Conservation (phyloP, 164 flowering plant species). For the Aristolochia contorta region DNA sequence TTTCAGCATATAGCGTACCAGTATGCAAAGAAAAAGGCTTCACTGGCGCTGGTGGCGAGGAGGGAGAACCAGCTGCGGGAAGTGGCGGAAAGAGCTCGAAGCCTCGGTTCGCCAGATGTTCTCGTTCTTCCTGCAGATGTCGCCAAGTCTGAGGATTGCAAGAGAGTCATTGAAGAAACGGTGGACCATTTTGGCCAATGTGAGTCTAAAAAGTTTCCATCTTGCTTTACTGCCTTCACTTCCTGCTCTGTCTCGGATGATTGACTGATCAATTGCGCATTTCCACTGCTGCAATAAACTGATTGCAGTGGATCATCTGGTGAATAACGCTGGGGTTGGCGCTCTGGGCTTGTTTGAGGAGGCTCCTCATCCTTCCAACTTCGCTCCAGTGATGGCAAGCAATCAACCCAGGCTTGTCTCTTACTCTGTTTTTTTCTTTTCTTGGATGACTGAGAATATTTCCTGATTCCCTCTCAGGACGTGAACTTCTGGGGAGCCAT, state of each 20-base stretch:
- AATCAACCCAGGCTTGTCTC: background rate
- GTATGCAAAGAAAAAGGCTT: constrained; percentile 51
- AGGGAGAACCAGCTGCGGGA: constrained; percentile 36
- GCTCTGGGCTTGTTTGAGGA: constrained; percentile 36
- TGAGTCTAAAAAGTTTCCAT: constrained; percentile 13
- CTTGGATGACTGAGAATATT: too few relatives aligned
- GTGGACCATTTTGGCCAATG: constrained; percentile 40
- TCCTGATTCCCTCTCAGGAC: constrained; percentile 20
- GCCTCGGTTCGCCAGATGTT: constrained; percentile 47
- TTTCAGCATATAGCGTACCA: constrained; percentile 49
- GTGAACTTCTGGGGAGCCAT: constrained; percentile 58
- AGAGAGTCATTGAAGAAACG: constrained; percentile 28
- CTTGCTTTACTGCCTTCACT: background rate
- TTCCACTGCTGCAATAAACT: background rate
- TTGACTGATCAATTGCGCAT: too few relatives aligned
- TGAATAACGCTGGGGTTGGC: constrained; percentile 50
- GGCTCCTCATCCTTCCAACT: constrained; percentile 9
- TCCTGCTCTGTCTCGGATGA: too few relatives aligned
- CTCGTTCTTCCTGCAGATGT: constrained; percentile 39
- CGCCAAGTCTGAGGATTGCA: constrained; percentile 34
- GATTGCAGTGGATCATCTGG: constrained; percentile 66
- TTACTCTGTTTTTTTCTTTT: background rate
- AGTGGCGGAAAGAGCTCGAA: constrained; percentile 30
- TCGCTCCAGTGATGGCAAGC: constrained; percentile 38
- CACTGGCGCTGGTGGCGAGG: constrained; percentile 43